These are phyloP conservation scores for Fomitopsis serialis DNA, from an alignment of 768 basidiomycete genomes.

Conservation along the genomic window DNA sequence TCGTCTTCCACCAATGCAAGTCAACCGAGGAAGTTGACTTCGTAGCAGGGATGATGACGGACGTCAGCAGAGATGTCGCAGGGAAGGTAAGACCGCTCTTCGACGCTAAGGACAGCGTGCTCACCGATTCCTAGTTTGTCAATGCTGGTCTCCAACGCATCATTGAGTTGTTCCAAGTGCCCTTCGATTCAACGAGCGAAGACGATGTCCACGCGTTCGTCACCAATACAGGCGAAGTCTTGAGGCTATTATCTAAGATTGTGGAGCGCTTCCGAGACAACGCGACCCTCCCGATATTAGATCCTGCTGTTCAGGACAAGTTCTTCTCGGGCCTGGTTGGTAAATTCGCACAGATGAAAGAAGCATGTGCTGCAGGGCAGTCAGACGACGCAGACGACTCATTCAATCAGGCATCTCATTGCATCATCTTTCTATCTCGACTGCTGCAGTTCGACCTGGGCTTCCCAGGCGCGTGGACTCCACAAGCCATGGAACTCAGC, in stretches of 20 bases:
- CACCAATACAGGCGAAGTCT: constrained; percentile 56
- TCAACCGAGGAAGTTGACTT: constrained; percentile 78
- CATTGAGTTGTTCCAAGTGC: constrained; percentile 44
- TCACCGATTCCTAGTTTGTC: constrained; percentile 47
- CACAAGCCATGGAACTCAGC: constrained; percentile 41
- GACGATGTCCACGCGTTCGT: constrained; percentile 35
- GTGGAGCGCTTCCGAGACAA: constrained; percentile 58
- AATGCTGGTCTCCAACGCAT: constrained; percentile 70
- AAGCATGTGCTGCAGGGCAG: constrained; percentile 13
- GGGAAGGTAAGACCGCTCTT: constrained; percentile 45
- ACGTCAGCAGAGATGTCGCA: constrained; percentile 60
- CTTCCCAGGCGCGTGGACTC: constrained; percentile 55
- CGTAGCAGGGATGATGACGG: constrained; percentile 76
- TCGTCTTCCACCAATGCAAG: constrained; percentile 69
- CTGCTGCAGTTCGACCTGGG: constrained; percentile 71
- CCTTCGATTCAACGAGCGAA: constrained; percentile 19
- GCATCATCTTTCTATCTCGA: constrained; percentile 54
- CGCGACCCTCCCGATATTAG: constrained; percentile 41
- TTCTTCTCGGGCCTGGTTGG: constrained; percentile 46
- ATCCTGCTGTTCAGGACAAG: constrained; percentile 49
- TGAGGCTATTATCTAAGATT: constrained; percentile 64
- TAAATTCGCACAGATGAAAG: constrained; percentile 39
- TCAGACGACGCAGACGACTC: constrained; percentile 13
- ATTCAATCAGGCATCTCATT: constrained; percentile 25
- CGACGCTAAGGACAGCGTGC: too few relatives aligned